A percentile compares a stretch with the other conserved stretches of the same genome.
Evolutionary conservation across 1,139 yeast species (phyloP).

Genomic region (Saccharomycopsis phalli): DNA sequence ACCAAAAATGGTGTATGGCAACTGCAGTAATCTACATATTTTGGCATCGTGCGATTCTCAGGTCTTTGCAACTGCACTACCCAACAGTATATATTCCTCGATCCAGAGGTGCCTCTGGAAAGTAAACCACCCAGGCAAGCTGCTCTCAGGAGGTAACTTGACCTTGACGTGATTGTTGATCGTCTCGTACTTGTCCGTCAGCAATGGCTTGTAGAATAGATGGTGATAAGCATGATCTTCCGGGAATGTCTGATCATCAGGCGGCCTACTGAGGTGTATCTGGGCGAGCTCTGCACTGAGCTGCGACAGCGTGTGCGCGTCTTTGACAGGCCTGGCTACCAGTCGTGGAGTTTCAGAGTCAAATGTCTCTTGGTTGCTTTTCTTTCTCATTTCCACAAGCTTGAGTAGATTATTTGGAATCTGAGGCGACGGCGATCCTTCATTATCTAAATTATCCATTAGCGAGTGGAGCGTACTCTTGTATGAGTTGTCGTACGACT

Average conservation of each 20-base stretch:
- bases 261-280: constrained; percentile 1
- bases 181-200: constrained; percentile 17
- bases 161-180: constrained; percentile 28
- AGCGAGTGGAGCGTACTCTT: constrained; percentile 4
- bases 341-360: constrained; percentile 20
- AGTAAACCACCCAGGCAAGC: constrained; percentile 66
- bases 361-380: constrained; percentile 14
- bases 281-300: constrained; percentile 16
- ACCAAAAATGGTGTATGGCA: not conserved
- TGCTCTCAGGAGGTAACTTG: constrained; percentile 50
- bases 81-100: constrained; percentile 25
- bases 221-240: constrained; percentile 23
- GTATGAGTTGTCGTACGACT: constrained; percentile 18
- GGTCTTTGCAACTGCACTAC: no score
- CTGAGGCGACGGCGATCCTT: constrained; percentile 58
- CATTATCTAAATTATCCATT: constrained; percentile 21
- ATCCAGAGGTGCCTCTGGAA: constrained; percentile 61
- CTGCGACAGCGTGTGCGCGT: constrained; percentile 1
- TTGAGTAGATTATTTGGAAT: constrained; percentile 52
- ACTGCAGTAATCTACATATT: not conserved
- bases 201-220: constrained; percentile 23
- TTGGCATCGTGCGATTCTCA: no score
- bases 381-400: constrained; percentile 46
- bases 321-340: no score
- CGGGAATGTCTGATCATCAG: no score